Evolutionary conservation across 2,329 filamentous ascomycete genomes (phyloP).

Genomic region (Colletotrichum incanum): DNA sequence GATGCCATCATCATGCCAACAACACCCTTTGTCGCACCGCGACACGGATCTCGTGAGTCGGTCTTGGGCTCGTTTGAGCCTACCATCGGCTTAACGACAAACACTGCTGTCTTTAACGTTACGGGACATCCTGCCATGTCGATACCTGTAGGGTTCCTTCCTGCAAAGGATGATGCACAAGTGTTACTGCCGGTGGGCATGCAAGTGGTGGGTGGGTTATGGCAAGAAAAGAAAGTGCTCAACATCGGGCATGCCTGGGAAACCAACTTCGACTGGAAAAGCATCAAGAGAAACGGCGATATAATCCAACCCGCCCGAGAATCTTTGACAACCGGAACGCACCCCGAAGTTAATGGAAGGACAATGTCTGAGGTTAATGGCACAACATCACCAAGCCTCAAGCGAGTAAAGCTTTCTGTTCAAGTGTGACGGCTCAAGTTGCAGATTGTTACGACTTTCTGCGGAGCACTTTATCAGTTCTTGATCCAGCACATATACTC

Average conservation of each 20-base stretch:
- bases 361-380: slow-evolving; percentile 15
- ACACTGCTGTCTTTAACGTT: slow-evolving; percentile 71
- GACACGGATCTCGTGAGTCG: slow-evolving; percentile 56
- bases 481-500: background rate
- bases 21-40: slow-evolving; percentile 62
- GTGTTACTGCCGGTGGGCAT: slow-evolving; percentile 66
- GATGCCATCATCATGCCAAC: slow-evolving; percentile 66
- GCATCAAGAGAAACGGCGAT: background rate
- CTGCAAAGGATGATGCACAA: slow-evolving; percentile 55
- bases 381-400: slow-evolving; percentile 19
- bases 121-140: slow-evolving; percentile 71
- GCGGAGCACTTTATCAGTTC: background rate
- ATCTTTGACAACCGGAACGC: background rate
- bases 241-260: slow-evolving; percentile 61
- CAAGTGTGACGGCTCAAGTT: background rate
- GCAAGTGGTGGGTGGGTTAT: slow-evolving; percentile 69
- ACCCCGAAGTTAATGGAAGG: background rate
- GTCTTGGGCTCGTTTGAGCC: slow-evolving; percentile 63
- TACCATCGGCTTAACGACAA: slow-evolving; percentile 68
- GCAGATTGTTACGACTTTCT: background rate
- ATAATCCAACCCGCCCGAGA: background rate
- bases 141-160: slow-evolving; percentile 64
- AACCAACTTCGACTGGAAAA: slow-evolving; percentile 60
- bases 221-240: slow-evolving; percentile 64
- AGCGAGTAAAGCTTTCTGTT: slow-evolving; percentile 30